These are phyloP conservation scores for Penicillium sp. DNA, from an alignment of 2,329 filamentous ascomycete species.

Conservation along the genomic window DNA sequence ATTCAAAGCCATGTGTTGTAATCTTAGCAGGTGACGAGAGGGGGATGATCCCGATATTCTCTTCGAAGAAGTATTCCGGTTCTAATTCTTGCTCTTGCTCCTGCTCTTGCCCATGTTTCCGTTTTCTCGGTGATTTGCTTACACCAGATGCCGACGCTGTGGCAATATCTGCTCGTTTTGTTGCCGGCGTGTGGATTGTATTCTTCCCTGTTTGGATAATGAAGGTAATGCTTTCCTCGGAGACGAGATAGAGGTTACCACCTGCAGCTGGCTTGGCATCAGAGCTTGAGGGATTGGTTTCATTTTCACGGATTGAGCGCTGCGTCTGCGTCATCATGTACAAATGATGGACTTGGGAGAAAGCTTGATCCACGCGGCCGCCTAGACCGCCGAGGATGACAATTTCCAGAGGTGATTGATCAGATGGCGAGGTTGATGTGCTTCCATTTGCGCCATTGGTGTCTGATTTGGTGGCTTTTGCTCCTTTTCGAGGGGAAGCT, in stretches of 20 bases:
- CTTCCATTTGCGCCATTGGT: background rate
- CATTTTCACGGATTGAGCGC: slow-evolving; percentile 10
- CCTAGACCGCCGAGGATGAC: slow-evolving; percentile 80
- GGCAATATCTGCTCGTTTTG: slow-evolving; percentile 17
- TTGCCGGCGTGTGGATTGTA: slow-evolving; percentile 60
- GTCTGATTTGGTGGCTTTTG: slow-evolving; percentile 3
- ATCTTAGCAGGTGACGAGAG: slow-evolving; percentile 76
- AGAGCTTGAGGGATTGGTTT: background rate
- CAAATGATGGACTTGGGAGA: slow-evolving; percentile 85
- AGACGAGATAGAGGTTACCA: slow-evolving; percentile 73
- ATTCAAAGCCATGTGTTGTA: slow-evolving; percentile 76
- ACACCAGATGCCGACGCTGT: background rate
- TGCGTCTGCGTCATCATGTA: slow-evolving; percentile 51
- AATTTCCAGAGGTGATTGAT: slow-evolving; percentile 54
- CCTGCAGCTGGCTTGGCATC: slow-evolving; percentile 1
- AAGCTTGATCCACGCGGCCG: slow-evolving; percentile 86
- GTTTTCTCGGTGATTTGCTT: slow-evolving; percentile 4
- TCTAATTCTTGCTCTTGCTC: slow-evolving; percentile 13
- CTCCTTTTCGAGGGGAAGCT: slow-evolving; percentile 12
- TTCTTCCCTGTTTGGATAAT: slow-evolving; percentile 70
- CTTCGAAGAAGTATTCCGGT: slow-evolving; percentile 57
- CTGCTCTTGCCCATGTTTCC: background rate
- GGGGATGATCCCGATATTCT: slow-evolving; percentile 83
- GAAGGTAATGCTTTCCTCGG: slow-evolving; percentile 77
- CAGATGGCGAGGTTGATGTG: background rate